These are phyloP conservation scores for Neurospora sp. DNA, from an alignment of 495 filamentous ascomycete species.

Conservation along the genomic window DNA sequence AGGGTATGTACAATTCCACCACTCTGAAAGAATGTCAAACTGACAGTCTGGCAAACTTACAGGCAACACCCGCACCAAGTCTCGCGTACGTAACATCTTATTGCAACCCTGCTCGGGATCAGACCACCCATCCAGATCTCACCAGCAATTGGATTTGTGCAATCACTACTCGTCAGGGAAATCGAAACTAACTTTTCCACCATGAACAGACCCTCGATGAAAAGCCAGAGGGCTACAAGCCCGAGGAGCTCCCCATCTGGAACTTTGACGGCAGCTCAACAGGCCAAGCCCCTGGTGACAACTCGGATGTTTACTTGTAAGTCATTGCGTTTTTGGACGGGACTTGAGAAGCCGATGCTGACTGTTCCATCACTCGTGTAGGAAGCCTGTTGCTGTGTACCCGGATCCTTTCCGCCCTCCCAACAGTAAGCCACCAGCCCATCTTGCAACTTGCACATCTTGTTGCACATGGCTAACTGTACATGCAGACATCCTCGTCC, in stretches of 20 bases:
- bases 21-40: neutral
- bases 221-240: constrained; percentile 46
- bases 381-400: constrained; percentile 52
- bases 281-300: constrained; percentile 80
- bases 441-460: constrained; percentile 74
- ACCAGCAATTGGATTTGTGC: neutral
- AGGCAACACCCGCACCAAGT: constrained; percentile 65
- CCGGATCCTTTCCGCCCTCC: constrained; percentile 78
- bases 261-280: constrained; percentile 87
- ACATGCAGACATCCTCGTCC: constrained; percentile 51
- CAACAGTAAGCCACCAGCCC: neutral
- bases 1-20: constrained; percentile 22
- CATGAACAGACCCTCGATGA: constrained; percentile 42
- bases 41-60: neutral
- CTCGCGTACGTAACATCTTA: constrained; percentile 55
- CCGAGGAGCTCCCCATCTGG: constrained; percentile 87
- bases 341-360: too few relatives aligned
- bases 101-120: constrained; percentile 11
- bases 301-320: constrained; percentile 85
- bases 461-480: neutral
- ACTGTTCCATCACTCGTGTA: neutral
- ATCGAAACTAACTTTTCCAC: neutral
- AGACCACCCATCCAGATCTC: neutral
- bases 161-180: neutral
- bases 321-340: too few relatives aligned